Evolutionary conservation across 2,329 filamentous ascomycete species (phyloP), one percentile per base, ranked within the genome.

Genomic region (Fusarium stilboides): DNA sequence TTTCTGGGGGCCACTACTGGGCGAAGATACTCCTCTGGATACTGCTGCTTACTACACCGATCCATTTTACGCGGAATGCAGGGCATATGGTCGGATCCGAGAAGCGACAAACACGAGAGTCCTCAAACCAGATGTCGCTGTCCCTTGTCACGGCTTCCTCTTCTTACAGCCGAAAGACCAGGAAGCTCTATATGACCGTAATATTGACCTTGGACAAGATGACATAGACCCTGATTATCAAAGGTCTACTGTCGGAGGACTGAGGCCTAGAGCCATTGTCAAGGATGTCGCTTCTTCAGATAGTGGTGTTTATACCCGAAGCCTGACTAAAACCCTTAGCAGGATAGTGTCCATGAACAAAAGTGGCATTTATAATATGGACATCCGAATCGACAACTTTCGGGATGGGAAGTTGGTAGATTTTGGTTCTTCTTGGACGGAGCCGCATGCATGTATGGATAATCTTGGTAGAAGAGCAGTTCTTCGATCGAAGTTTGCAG

Each of bases 21-120:
- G 63, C 31, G 31, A 63, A 43, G 54, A 71, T 8, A 60, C 60
- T 3, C 24, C 58, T 7, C 26, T 65, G 14, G 49, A 71, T 8
- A 62, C 46, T 3, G 63, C 47, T 10, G 60, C 70, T 7, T 74
- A 61, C 40, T 74, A 72, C 26, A 72, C 60, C 50, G 71, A 72
- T 24, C 71, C 71, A 8, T 74, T 72, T 33, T 74, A 58, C 36
- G 55, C 57, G 13, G 70, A 74, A 57, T 72, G 70, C 36, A 63
- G 71, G 42, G 71, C 71, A 8, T 71, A 72, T 33, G 70, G 68
- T 9, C 62, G 58, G 17, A 66, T 73, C 6, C 34, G 47, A 3
- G 54, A 68, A 13, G 55, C 53, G 8, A 17, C 33, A 5, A 53
- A 46, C 4, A 34, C 37, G 28, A 61, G 34, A 28, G 20, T 6